phyloP scores from a whole-genome alignment of 2,329 filamentous ascomycete genomes.

The Graphilbum sp. region DNA sequence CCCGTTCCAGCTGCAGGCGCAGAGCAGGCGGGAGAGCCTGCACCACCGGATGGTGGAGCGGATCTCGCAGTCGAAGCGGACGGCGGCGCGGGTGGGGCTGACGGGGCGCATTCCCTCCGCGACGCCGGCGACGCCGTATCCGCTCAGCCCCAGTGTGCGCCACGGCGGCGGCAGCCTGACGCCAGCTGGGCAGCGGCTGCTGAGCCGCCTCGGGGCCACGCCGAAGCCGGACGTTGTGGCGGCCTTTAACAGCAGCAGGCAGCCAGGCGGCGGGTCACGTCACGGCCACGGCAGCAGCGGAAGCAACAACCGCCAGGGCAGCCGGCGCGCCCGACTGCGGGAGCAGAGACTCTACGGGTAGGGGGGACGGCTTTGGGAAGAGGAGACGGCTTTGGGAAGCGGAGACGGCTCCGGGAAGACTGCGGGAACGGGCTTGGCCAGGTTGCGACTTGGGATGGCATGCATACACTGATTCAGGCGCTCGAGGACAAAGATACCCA shows the following conservation, averaged over 20 bases:
- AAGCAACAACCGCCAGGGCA: not conserved
- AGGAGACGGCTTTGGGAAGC: not conserved
- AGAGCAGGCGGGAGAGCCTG: conserved; percentile 60
- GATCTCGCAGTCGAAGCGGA: conserved; percentile 55
- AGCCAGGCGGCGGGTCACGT: not conserved
- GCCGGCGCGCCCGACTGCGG: not conserved
- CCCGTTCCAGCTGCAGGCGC: conserved; percentile 65
- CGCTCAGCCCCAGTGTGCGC: conserved; percentile 45
- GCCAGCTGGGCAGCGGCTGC: conserved; percentile 56
- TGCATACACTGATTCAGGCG: too few relatives aligned
- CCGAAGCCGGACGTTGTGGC: not conserved
- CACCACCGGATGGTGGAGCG: conserved; percentile 79
- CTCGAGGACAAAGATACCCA: too few relatives aligned
- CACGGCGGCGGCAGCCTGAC: conserved; percentile 47
- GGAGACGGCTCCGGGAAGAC: not conserved
- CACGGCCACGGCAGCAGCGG: not conserved
- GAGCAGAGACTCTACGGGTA: not conserved
- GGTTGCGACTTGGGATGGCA: too few relatives aligned
- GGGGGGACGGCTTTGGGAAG: not conserved
- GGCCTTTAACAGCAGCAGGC: not conserved
- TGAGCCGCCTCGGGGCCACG: conserved; percentile 20
- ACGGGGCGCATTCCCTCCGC: conserved; percentile 38
- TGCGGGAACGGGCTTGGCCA: too few relatives aligned
- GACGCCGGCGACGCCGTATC: conserved; percentile 41
- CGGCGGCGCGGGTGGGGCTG: conserved; percentile 39